Conservation (phyloP, 495 filamentous ascomycete genomes). For the Rhypophila decipiens region DNA sequence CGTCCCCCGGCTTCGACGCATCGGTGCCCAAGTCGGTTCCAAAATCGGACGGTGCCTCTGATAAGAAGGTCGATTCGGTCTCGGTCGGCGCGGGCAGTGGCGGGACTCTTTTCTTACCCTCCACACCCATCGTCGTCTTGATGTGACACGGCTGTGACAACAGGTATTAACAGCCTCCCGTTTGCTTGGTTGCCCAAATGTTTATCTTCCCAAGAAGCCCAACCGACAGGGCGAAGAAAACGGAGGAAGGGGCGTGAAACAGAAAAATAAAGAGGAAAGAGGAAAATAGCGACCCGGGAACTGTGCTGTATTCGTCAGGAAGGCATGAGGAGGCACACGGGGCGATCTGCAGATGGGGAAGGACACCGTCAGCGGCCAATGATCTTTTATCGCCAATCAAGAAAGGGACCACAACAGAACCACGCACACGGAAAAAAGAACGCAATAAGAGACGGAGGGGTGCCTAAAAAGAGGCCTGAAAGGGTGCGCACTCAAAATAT, state of each 20-base stretch:
- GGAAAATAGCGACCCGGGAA: conserved; percentile 3
- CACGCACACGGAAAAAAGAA: not conserved
- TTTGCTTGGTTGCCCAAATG: conserved; percentile 22
- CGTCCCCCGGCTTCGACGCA: conserved; percentile 71
- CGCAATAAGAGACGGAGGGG: not conserved
- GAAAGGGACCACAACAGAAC: conserved; percentile 3
- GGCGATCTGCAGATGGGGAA: conserved; percentile 17
- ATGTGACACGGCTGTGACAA: conserved; percentile 12
- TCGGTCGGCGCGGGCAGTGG: conserved; percentile 75
- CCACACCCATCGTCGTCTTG: conserved; percentile 59
- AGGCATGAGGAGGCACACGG: conserved; percentile 26
- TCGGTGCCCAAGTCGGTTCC: conserved; percentile 61
- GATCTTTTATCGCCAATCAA: conserved; percentile 17
- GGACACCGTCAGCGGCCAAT: conserved; percentile 19
- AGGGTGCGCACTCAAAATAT: conserved; percentile 1
- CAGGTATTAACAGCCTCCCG: conserved; percentile 15
- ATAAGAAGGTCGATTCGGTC: conserved; percentile 56
- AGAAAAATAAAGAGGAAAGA: conserved; percentile 8
- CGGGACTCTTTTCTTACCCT: conserved; percentile 51
- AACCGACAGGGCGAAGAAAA: conserved; percentile 5
- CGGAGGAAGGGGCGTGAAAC: conserved; percentile 4
- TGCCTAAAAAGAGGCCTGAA: conserved; percentile 2
- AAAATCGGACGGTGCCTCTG: conserved; percentile 51
- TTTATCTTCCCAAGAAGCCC: conserved; percentile 16
- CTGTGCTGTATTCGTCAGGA: conserved; percentile 18